A percentile compares a stretch with the other conserved stretches of the same genome.
phyloP scores from a whole-genome alignment of 2,329 filamentous ascomycete species.

The Clonostachys byssicola region DNA sequence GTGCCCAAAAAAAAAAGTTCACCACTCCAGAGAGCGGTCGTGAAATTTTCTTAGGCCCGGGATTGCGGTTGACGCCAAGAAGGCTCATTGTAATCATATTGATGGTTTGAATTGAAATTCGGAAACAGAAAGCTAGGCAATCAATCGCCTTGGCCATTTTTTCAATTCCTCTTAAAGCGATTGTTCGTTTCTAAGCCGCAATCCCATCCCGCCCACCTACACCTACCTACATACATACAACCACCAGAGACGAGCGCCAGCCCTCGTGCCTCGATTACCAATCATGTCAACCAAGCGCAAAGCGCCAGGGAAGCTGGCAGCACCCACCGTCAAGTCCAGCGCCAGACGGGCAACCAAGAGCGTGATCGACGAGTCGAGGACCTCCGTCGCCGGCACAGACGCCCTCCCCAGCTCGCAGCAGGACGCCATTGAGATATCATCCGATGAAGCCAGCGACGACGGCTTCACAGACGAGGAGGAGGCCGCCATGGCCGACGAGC shows the following conservation, averaged over 20 bases:
- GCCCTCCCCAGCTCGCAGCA: conserved; percentile 26
- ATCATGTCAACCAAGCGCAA: conserved; percentile 60
- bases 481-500: conserved; percentile 8
- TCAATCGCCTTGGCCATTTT: neutral
- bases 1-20: conserved; percentile 9
- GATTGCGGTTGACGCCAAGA: no score
- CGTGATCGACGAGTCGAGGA: conserved; percentile 54
- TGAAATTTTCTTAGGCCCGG: neutral
- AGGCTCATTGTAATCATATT: neutral
- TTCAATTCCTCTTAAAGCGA: no score
- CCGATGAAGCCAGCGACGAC: conserved; percentile 45
- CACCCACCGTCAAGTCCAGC: conserved; percentile 48
- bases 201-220: neutral
- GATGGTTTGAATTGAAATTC: neutral
- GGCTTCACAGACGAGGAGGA: conserved; percentile 29
- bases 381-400: conserved; percentile 43
- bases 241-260: neutral
- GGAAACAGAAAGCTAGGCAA: neutral
- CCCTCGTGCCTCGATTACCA: conserved; percentile 6
- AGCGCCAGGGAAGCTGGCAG: conserved; percentile 50
- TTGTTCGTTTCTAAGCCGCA: neutral
- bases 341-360: conserved; percentile 45
- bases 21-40: neutral
- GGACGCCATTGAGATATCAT: conserved; percentile 54
- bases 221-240: neutral